Evolutionary conservation across 345 rosid genomes (phyloP), one percentile per base, ranked within the genome.

Genomic region (Sonneratia caseolaris): DNA sequence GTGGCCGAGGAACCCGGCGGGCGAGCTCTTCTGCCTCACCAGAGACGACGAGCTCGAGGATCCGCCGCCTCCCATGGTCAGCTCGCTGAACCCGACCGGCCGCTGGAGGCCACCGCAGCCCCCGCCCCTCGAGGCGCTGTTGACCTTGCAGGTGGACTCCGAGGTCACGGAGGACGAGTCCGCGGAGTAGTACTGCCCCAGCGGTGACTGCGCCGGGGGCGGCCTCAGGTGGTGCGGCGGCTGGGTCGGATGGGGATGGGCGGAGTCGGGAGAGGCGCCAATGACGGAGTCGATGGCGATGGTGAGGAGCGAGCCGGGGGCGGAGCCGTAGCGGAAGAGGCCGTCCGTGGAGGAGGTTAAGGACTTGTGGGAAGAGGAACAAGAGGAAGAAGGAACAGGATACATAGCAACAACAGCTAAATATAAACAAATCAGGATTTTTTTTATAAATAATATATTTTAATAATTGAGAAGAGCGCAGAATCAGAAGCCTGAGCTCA

Each of bases 1-100:
- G 66, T 90, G 86, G 64, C 70, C 79, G 11, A 89, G 81, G 76
- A 94, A 88, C 40, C 90, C 97, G 53, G 98, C 96, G 4, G 98
- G 96, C 32, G 98, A 94, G 85, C 98, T 94, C 57, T 86, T 83
- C 72, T 94, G 98, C 74, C 98, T 75, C 64, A 88, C 79, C 76
- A 94, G 79, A 76, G 88, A 82, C 65, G 80, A 82, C 73, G 89
- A 83, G 71, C 81, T 80, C 74, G 37, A n/a, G 64, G 72, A 56
- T 22, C 75, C 81, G 68, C 36, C 67, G 43, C n/a, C 79, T 36
- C 45, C 45, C 45, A 76, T 80, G 7, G 80, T 75, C 70, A 81
- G 79, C 74, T 89, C 88, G 59, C 81, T 78, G 57, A 88, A 72
- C 43, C 87, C 90, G 75, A 82, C 82, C 40, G 97, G 84, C 80